phyloP scores from a whole-genome alignment of 1,139 yeast genomes.

The Blastobotrys indianensis region DNA sequence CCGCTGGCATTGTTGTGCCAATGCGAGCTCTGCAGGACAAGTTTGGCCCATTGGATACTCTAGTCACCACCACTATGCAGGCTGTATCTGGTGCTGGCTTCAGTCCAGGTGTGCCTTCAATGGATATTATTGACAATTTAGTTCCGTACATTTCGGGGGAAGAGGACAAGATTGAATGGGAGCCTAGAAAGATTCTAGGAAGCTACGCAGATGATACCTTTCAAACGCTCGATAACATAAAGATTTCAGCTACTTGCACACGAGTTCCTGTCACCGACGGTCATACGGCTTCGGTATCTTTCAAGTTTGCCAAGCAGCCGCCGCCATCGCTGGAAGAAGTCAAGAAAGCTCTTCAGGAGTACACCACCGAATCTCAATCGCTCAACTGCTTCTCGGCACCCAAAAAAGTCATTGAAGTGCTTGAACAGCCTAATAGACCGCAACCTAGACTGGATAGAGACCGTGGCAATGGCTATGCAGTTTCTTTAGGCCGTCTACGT shows the following conservation, averaged over 20 bases:
- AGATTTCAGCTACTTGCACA: conserved; percentile 93
- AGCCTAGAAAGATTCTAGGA: conserved; percentile 91
- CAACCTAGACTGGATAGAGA: conserved; percentile 98
- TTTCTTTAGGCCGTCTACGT: conserved; percentile 90
- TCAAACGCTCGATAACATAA: conserved; percentile 44
- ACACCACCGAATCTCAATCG: conserved; percentile 75
- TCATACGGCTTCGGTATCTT: conserved; percentile 90
- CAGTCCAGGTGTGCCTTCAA: conserved; percentile 96
- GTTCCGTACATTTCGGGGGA: conserved; percentile 95
- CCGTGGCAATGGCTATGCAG: conserved; percentile 91
- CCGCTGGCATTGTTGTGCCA: conserved; percentile 97
- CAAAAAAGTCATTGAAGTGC: conserved; percentile 79
- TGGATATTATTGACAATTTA: conserved; percentile 88
- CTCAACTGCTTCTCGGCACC: conserved; percentile 91
- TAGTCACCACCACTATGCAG: conserved; percentile 89
- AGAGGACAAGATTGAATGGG: conserved; percentile 98
- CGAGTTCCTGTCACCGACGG: conserved; percentile 97
- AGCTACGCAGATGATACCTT: conserved; percentile 39
- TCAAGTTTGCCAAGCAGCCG: conserved; percentile 74
- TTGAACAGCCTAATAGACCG: conserved; percentile 90
- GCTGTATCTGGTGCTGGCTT: conserved; percentile 99
- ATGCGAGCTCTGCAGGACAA: conserved; percentile 82
- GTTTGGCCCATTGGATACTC: conserved; percentile 83
- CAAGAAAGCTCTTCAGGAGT: conserved; percentile 61
- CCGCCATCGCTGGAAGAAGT: conserved; percentile 81